Evolutionary conservation across 257 asterid species (phyloP), one percentile per base, ranked within the genome.

Genomic region (Solanum tarijense): DNA sequence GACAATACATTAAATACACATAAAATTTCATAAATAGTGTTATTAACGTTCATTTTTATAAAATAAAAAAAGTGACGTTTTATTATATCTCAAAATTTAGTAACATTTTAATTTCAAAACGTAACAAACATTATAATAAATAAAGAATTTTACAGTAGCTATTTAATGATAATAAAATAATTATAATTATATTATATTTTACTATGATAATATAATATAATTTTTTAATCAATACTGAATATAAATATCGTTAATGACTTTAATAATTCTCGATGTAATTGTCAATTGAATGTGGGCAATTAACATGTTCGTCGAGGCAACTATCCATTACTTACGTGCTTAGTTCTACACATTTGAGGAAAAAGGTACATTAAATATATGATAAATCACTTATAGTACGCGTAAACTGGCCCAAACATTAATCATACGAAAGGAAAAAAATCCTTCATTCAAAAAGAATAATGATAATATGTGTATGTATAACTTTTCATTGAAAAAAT

Each of bases 371-470:
- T 16, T 14, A 14, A 48, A 14, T 13, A 14, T 46, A 46, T 46
- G 3, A 12, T 46, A 1, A 46, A 46, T 0, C 3, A 48, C n/a
- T 18, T 55, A 0, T 18, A 1, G 0, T 55, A 55, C 1, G 4
- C n/a, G 11, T 18, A 55, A 55, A 55, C 1, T 18, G 65, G 0
- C 4, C 1, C n/a, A 18, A 55, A 55, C 65, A 55, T 55, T 5
- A 46, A 46, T 46, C 5, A 4, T 55, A 6, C 4, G 4, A 18
- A 55, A 0, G 4, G 1, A 2, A 52, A 52, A 52, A 6, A 52
- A 1, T 52, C 9, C n/a, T 52, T 52, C 23, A 2, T 1, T 55
- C n/a, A 6, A 55, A 55, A 18, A 55, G 4, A 6, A 55, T 55
- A 18, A 55, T 18, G 1, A 55, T 55, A 55, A 6, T 20, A 18